Evolutionary conservation across 768 basidiomycete species (phyloP).

Genomic region (Zangia roseola): DNA sequence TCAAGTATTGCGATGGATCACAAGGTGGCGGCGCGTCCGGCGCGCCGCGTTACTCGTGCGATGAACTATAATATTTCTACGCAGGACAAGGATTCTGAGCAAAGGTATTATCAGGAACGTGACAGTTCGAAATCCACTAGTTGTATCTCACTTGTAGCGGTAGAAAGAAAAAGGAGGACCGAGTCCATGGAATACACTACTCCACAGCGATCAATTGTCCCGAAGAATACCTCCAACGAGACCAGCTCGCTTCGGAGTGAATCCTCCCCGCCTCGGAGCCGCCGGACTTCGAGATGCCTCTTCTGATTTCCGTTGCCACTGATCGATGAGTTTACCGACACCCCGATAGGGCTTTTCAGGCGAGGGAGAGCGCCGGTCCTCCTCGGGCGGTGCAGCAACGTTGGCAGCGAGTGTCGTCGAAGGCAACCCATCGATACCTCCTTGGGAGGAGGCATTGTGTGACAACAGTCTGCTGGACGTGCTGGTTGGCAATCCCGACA

Average conservation of each 20-base stretch:
- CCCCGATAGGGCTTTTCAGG: constrained; percentile 81
- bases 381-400: constrained; percentile 14
- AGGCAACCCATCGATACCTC: constrained; percentile 29
- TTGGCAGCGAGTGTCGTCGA: constrained; percentile 8
- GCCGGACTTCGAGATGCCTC: constrained; percentile 38
- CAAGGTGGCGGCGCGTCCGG: too few relatives aligned
- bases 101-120: background rate
- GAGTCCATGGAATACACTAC: constrained; percentile 7
- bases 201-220: constrained; percentile 19
- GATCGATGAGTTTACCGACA: constrained; percentile 80
- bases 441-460: constrained; percentile 15
- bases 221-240: constrained; percentile 23
- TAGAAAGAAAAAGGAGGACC: constrained; percentile 12
- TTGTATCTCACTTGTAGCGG: constrained; percentile 3
- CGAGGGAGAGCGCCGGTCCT: constrained; percentile 50
- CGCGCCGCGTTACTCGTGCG: too few relatives aligned
- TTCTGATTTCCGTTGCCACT: constrained; percentile 84
- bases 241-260: constrained; percentile 41
- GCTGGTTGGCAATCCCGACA: constrained; percentile 21
- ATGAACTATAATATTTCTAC: too few relatives aligned
- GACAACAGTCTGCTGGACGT: constrained; percentile 22
- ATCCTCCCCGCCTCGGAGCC: constrained; percentile 38
- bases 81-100: background rate
- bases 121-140: background rate
- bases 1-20: too few relatives aligned